These are phyloP conservation scores for Diophrys appendiculata DNA, from an alignment of 73 alveolate species.

Conservation along the genomic window DNA sequence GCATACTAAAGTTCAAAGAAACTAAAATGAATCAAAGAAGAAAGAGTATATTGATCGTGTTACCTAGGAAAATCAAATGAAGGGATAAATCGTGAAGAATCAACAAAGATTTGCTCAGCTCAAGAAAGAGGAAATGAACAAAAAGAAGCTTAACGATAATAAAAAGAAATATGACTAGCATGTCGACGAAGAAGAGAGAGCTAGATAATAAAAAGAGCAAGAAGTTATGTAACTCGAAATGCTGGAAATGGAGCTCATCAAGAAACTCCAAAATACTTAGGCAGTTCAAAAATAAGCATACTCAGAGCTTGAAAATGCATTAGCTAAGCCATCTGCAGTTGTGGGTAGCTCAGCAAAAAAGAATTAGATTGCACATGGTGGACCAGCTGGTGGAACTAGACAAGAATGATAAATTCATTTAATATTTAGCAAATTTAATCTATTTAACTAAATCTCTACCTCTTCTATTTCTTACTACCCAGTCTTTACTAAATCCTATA, in stretches of 20 bases:
- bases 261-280: constrained; percentile 66
- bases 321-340: constrained; percentile 23
- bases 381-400: no score
- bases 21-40: constrained; percentile 21
- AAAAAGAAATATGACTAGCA: constrained; percentile 14
- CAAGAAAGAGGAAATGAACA: constrained; percentile 18
- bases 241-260: constrained; percentile 71
- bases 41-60: constrained; percentile 3
- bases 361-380: no score
- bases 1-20: constrained; percentile 7
- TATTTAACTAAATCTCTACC: no score
- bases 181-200: constrained; percentile 39
- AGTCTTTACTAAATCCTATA: no score
- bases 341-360: constrained; percentile 4
- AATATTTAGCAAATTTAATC: no score
- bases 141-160: constrained; percentile 18
- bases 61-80: constrained; percentile 3
- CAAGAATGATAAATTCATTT: no score
- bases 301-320: constrained; percentile 59
- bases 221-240: constrained; percentile 69
- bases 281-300: constrained; percentile 63
- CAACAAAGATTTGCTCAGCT: constrained; percentile 27
- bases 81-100: constrained; percentile 8
- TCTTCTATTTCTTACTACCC: no score
- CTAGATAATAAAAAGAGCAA: constrained; percentile 29